Percentiles rank a stretch among this genome's conserved stretches.
Conservation (phyloP, 2,329 filamentous ascomycete genomes). For the Beauveria asiatica region DNA sequence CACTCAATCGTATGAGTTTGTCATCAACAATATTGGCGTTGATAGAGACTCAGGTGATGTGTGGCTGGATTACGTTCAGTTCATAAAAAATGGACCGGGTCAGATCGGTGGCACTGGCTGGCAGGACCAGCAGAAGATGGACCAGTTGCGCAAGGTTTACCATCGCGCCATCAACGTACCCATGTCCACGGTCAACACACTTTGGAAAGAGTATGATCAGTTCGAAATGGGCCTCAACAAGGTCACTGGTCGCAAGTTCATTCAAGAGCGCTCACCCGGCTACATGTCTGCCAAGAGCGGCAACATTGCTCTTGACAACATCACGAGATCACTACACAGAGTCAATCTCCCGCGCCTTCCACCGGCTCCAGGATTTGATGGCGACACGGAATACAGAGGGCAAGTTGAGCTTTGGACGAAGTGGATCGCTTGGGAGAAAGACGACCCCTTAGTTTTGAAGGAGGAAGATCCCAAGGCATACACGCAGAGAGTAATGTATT, state of each 20-base stretch:
- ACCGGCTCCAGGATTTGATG: conserved; percentile 77
- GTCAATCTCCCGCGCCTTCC: conserved; percentile 74
- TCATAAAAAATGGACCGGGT: conserved; percentile 82
- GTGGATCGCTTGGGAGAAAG: conserved; percentile 94
- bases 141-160: conserved; percentile 82
- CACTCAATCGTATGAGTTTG: conserved; percentile 83
- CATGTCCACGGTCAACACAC: conserved; percentile 67
- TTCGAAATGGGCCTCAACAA: conserved; percentile 95
- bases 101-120: conserved; percentile 76
- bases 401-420: conserved; percentile 87
- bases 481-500: conserved; percentile 73
- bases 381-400: conserved; percentile 71
- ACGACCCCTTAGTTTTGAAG: conserved; percentile 79
- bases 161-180: conserved; percentile 84
- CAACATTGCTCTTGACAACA: conserved; percentile 82
- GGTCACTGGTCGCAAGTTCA: conserved; percentile 83
- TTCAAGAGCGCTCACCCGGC: conserved; percentile 83
- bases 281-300: conserved; percentile 96
- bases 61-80: conserved; percentile 93
- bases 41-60: conserved; percentile 84
- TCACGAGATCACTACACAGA: conserved; percentile 66
- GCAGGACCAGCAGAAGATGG: conserved; percentile 99
- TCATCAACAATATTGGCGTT: conserved; percentile 79
- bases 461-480: conserved; percentile 69
- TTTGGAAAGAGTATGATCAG: conserved; percentile 97